Percentiles rank a stretch among this genome's conserved stretches.
phyloP scores from a whole-genome alignment of 2,329 filamentous ascomycete genomes.

The Trichoderma breve region DNA sequence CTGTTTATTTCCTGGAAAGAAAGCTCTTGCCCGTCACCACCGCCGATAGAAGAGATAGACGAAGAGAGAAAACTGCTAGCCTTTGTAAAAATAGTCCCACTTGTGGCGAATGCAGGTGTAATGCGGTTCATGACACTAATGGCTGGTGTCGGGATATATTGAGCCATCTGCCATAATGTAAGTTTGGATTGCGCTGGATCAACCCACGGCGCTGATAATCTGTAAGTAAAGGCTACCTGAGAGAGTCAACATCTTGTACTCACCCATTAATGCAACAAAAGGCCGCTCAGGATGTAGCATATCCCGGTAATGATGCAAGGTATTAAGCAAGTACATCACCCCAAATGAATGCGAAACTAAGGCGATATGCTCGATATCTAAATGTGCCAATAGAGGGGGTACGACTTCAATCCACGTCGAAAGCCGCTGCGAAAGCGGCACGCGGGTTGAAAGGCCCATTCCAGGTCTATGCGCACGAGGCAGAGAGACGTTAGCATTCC shows the following conservation, averaged over 20 bases:
- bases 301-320: not conserved
- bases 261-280: not conserved
- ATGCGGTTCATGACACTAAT: not conserved
- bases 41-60: not conserved
- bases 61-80: not conserved
- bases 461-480: not conserved
- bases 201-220: not conserved
- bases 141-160: not conserved
- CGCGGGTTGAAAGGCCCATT: not conserved
- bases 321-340: not conserved
- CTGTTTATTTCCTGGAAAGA: not conserved
- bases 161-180: not conserved
- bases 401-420: not conserved
- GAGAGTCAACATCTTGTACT: not conserved
- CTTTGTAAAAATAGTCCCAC: not conserved
- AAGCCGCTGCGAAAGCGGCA: not conserved
- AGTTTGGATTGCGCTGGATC: not conserved
- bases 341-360: conserved; percentile 1
- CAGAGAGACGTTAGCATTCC: not conserved
- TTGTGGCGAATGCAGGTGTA: not conserved
- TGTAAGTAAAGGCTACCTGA: not conserved
- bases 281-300: not conserved
- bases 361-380: not conserved
- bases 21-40: not conserved
- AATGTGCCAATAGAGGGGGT: not conserved